Percentiles rank a stretch among this genome's conserved stretches.
Evolutionary conservation across 352 stramenopile species (phyloP).

Genomic region (Globisporangium radiosum): DNA sequence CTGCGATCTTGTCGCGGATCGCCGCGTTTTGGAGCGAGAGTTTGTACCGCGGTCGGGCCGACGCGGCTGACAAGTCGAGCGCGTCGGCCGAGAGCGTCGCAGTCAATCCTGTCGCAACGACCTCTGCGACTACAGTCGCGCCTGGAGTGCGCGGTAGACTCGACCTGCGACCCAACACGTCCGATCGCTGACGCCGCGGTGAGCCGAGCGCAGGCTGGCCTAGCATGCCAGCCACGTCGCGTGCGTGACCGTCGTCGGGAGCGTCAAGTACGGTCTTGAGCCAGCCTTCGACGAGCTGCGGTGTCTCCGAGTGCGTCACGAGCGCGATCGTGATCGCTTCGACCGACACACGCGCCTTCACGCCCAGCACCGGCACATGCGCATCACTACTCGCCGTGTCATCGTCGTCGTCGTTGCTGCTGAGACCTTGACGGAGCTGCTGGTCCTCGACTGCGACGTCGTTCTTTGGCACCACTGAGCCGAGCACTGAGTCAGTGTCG

Average conservation of each 20-base stretch:
- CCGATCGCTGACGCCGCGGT: conserved; percentile 14
- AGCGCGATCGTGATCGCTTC: conserved; percentile 47
- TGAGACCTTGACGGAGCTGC: background rate
- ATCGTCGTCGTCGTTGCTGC: background rate
- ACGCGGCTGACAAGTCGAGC: conserved; percentile 1
- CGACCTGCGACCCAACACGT: conserved; percentile 8
- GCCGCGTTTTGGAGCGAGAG: conserved; percentile 36
- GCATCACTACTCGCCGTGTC: too few relatives aligned
- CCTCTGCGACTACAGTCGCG: conserved; percentile 25
- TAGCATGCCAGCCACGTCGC: conserved; percentile 9
- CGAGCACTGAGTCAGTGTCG: conserved; percentile 8
- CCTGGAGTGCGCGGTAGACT: conserved; percentile 8
- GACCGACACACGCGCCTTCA: conserved; percentile 21
- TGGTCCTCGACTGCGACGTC: conserved; percentile 2
- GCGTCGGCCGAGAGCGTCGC: conserved; percentile 17
- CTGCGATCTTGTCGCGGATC: conserved; percentile 40
- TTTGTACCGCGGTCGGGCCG: conserved; percentile 21
- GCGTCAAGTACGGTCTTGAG: conserved; percentile 30
- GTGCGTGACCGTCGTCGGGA: conserved; percentile 11
- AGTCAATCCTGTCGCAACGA: conserved; percentile 21
- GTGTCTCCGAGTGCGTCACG: conserved; percentile 33
- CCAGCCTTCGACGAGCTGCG: conserved; percentile 45
- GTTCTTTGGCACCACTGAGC: conserved; percentile 8
- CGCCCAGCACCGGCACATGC: background rate
- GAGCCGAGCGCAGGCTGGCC: conserved; percentile 11